These are phyloP conservation scores for Hyphochytrium catenoides DNA, from an alignment of 352 stramenopile species.

Conservation along the genomic window DNA sequence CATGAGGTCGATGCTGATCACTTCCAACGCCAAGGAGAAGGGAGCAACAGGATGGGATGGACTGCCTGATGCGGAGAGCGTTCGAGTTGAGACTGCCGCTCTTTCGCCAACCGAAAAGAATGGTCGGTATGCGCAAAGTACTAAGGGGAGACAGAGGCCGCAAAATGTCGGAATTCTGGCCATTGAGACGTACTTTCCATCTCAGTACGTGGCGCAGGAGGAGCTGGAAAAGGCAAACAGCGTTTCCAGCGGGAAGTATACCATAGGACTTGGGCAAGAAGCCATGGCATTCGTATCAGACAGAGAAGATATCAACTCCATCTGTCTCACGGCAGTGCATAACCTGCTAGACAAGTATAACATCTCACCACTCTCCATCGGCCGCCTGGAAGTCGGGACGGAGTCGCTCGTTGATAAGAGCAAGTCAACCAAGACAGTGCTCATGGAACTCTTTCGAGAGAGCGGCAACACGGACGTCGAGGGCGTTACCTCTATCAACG, in stretches of 20 bases:
- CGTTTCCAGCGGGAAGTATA: slow-evolving; percentile 57
- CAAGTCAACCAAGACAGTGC: slow-evolving; percentile 66
- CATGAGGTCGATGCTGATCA: too few relatives aligned
- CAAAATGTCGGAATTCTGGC: slow-evolving; percentile 83
- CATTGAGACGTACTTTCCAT: slow-evolving; percentile 88
- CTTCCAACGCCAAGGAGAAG: too few relatives aligned
- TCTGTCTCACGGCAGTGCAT: slow-evolving; percentile 37
- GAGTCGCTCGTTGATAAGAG: slow-evolving; percentile 85
- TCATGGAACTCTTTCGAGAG: slow-evolving; percentile 59
- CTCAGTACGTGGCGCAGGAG: slow-evolving; percentile 73
- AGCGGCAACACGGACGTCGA: slow-evolving; percentile 48
- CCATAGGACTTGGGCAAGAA: slow-evolving; percentile 33
- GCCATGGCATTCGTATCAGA: slow-evolving; percentile 50
- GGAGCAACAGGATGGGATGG: too few relatives aligned
- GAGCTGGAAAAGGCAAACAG: slow-evolving; percentile 79
- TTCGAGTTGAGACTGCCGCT: too few relatives aligned
- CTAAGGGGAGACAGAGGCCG: slow-evolving; percentile 9
- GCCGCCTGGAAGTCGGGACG: slow-evolving; percentile 86
- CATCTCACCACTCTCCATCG: slow-evolving; percentile 56
- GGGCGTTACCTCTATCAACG: slow-evolving; percentile 84
- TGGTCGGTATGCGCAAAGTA: too few relatives aligned
- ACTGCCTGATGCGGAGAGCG: too few relatives aligned
- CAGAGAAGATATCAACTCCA: slow-evolving; percentile 67
- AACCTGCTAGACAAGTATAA: slow-evolving; percentile 35
- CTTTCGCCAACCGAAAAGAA: too few relatives aligned